Percentiles rank a stretch among this genome's conserved stretches.
Conservation (phyloP, 208 protist genomes). For the Phytomonas serpens region DNA sequence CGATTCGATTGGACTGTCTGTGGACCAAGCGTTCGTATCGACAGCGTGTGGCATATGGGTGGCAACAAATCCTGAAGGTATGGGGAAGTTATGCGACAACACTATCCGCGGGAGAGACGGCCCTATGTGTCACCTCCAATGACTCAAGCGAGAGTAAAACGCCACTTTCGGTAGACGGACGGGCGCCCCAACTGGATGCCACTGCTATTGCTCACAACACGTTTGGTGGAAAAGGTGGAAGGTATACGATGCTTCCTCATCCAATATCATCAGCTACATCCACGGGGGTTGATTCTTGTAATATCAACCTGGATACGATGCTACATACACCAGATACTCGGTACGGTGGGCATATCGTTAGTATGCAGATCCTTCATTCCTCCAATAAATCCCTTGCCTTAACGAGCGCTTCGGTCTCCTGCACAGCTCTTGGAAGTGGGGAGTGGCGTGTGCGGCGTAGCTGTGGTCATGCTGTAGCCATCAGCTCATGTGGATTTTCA, state of each 20-base stretch:
- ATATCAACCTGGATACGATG: neutral
- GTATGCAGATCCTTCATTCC: neutral
- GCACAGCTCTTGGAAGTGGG: constrained; percentile 2
- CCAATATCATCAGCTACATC: neutral
- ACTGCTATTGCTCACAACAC: neutral
- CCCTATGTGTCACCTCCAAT: neutral
- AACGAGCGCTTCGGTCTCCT: neutral
- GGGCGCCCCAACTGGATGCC: neutral
- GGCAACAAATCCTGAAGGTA: neutral
- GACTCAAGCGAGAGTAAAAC: neutral
- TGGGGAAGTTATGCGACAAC: neutral
- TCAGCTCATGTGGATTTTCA: constrained; percentile 64
- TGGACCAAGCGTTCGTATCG: constrained; percentile 41
- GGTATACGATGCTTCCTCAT: neutral
- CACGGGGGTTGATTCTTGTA: neutral
- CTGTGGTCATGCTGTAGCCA: constrained; percentile 27
- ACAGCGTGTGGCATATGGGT: neutral
- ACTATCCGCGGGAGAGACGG: neutral
- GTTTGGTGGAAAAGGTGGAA: neutral
- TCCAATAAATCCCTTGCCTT: neutral
- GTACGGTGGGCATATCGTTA: neutral
- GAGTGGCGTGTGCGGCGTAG: constrained; percentile 34
- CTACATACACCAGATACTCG: neutral
- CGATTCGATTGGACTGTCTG: constrained; percentile 46
- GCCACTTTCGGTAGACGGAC: neutral